Base-by-base conservation (phyloP, 2,329 filamentous ascomycete species). In the Cytospora leucostoma region DNA sequence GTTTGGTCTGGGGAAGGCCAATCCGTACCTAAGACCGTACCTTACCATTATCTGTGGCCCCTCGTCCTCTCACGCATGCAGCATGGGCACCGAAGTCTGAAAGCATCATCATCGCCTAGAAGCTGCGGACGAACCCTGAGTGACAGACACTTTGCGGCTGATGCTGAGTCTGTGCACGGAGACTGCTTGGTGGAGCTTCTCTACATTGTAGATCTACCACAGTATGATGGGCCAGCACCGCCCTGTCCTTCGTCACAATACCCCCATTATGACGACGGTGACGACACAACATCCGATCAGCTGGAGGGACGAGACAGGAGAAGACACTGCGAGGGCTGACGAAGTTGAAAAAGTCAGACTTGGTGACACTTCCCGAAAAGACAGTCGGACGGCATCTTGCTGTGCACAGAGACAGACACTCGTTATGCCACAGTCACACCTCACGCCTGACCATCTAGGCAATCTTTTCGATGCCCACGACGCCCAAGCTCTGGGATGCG, bases 231-330 rank as follows among this genome's bases (percentile, higher is more conserved):
- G 58, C 27, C 38, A 55, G 32, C 38, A 52, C 58, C 58, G 38
- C 51, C 50, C 58, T 34, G 27, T 47, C 21, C 54, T 19, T 35
- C 49, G 61, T 64, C 57, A 64, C 38, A 11, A 35, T 19, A 44
- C 21, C 12, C 32, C 37, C 57, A 65, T 62, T 11, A 64, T 64
- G 59, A 62, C 62, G 53, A 56, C 37, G 53, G 59, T 65, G 62
- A 65, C 59, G 63, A 63, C 64, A 61, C 27, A 7, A 38, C 27
- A 38, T 38, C 47, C 12, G 27, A 15, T 50, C 37, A 50, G 12
- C 4, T 2, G 13, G 15, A 13, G 15, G 17, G 54, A 35, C 32
- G 19, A 33, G 13, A 7, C 33, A 17, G 12, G n/a, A 15, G 13
- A 8, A 44, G 35, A 35, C n/a, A 44, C 27, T 17, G 7, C 19